These are phyloP conservation scores for Ceratocystis albifundus DNA, from an alignment of 2,329 filamentous ascomycete genomes.

Conservation along the genomic window DNA sequence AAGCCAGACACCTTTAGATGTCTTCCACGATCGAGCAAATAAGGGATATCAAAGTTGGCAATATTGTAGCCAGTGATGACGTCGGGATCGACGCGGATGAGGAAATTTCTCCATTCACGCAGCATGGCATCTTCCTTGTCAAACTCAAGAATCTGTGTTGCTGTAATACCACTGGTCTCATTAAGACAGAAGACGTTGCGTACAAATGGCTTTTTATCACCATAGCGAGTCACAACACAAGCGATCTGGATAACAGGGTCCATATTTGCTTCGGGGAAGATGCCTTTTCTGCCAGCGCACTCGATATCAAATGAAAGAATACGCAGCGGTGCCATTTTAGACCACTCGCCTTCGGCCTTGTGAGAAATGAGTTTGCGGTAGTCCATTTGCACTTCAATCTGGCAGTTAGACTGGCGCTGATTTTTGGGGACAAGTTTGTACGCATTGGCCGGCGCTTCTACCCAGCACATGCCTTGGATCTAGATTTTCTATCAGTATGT, in stretches of 20 bases:
- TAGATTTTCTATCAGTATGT: constrained; percentile 30
- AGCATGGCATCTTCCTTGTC: constrained; percentile 78
- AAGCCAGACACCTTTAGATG: constrained; percentile 72
- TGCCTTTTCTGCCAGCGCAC: constrained; percentile 91
- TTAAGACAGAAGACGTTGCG: constrained; percentile 94
- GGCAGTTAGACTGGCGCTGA: constrained; percentile 77
- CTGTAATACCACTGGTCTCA: constrained; percentile 84
- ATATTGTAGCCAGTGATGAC: constrained; percentile 99
- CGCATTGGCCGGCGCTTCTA: constrained; percentile 64
- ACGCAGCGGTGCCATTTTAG: constrained; percentile 89
- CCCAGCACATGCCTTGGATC: constrained; percentile 95
- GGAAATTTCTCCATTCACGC: constrained; percentile 80
- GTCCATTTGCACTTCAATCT: constrained; percentile 81
- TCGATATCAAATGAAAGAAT: constrained; percentile 97
- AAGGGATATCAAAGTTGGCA: constrained; percentile 96
- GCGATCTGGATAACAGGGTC: constrained; percentile 98
- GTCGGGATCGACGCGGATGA: constrained; percentile 84
- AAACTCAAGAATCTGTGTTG: constrained; percentile 82
- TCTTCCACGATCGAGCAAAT: constrained; percentile 76
- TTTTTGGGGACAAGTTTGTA: constrained; percentile 58
- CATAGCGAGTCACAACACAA: constrained; percentile 86
- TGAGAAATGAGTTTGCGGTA: constrained; percentile 79
- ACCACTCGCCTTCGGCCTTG: constrained; percentile 84
- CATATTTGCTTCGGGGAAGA: constrained; percentile 84
- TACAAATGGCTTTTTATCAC: constrained; percentile 90